phyloP scores from a whole-genome alignment of 75 land plant species.

The Pinus taeda region DNA sequence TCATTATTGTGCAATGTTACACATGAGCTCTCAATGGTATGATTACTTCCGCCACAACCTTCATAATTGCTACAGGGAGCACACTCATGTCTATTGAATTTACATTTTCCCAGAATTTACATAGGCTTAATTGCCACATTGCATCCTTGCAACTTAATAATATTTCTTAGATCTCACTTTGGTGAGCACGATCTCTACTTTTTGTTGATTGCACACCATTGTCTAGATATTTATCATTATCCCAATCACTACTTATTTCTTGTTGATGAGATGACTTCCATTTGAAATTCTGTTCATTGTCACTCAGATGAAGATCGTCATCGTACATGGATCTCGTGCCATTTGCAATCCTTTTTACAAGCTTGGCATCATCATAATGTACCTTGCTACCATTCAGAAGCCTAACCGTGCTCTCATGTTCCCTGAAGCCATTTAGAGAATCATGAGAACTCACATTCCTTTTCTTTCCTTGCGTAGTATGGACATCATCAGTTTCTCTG shows the following conservation, averaged over 20 bases:
- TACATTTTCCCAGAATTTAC: too few species aligned
- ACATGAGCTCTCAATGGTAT: too few species aligned
- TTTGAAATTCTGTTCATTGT: neutral
- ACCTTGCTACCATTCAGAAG: slow-evolving; percentile 5
- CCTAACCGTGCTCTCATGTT: slow-evolving; percentile 3
- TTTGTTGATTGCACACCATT: neutral
- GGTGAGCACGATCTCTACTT: too few species aligned
- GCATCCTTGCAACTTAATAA: too few species aligned
- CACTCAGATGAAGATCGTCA: slow-evolving; percentile 3
- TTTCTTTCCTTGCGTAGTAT: neutral
- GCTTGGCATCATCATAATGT: slow-evolving; percentile 11
- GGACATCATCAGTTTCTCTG: slow-evolving; percentile 1
- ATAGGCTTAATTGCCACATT: too few species aligned
- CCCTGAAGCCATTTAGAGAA: slow-evolving; percentile 8
- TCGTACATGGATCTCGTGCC: slow-evolving; percentile 8
- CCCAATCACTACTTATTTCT: neutral
- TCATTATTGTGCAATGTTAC: too few species aligned
- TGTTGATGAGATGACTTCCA: neutral
- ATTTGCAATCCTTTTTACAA: slow-evolving; percentile 5
- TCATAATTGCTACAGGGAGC: too few species aligned
- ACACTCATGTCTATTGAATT: too few species aligned
- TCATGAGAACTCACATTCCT: slow-evolving; percentile 8
- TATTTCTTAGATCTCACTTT: too few species aligned
- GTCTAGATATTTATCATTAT: slow-evolving; percentile 3
- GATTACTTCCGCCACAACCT: too few species aligned